These are phyloP conservation scores for Curvularia sp. DNA, from an alignment of 2,329 filamentous ascomycete genomes.

Conservation along the genomic window DNA sequence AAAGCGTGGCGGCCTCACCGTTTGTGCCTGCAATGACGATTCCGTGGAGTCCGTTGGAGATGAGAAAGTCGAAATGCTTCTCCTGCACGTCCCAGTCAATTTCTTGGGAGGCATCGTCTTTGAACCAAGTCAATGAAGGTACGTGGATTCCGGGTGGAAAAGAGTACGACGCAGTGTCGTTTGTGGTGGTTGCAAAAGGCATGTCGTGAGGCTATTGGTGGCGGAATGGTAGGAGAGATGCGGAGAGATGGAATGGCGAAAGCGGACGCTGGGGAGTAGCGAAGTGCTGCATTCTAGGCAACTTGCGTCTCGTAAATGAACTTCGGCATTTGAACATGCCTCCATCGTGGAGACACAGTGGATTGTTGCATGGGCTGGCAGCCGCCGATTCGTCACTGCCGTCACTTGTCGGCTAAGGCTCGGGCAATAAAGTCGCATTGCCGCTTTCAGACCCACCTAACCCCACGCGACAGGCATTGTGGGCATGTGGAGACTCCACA, in stretches of 20 bases:
- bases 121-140: conserved; percentile 65
- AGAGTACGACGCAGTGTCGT: conserved; percentile 42
- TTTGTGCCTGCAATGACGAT: conserved; percentile 57
- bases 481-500: conserved; percentile 30
- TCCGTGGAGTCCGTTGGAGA: conserved; percentile 62
- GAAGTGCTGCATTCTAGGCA: background rate
- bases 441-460: conserved; percentile 13
- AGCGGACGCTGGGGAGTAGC: background rate
- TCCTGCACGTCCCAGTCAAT: conserved; percentile 65
- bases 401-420: conserved; percentile 7
- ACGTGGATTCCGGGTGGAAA: conserved; percentile 64
- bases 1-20: conserved; percentile 55
- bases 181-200: conserved; percentile 43
- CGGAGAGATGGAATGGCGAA: background rate
- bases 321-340: background rate
- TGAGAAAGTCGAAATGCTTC: conserved; percentile 62
- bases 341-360: background rate
- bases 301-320: background rate
- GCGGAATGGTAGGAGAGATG: background rate
- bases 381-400: conserved; percentile 18
- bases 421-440: background rate
- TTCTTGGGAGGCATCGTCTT: conserved; percentile 57
- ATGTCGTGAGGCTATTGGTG: conserved; percentile 23
- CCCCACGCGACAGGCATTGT: conserved; percentile 23
- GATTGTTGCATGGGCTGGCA: background rate